phyloP scores from a whole-genome alignment of 1,284 basidiomycete species.

The Cutaneotrichosporon sp. region DNA sequence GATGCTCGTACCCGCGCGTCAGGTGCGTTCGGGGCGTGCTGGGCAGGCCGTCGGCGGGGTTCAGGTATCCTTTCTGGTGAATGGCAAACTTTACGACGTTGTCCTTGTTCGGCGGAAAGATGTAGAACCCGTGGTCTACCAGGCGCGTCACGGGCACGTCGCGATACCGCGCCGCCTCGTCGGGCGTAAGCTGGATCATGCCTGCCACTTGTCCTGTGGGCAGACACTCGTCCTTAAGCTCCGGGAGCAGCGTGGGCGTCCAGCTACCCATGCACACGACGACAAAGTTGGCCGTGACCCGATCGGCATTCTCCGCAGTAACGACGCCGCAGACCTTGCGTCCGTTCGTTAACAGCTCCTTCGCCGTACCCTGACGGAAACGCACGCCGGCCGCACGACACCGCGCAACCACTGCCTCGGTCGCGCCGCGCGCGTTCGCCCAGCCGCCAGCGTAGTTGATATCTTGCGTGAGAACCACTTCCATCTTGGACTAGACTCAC shows the following conservation, averaged over 20 bases:
- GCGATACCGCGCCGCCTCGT: conserved; percentile 59
- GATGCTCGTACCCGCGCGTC: conserved; percentile 3
- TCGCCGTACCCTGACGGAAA: conserved; percentile 10
- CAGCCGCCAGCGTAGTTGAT: conserved; percentile 73
- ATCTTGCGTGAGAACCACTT: conserved; percentile 31
- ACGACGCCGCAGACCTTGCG: conserved; percentile 55
- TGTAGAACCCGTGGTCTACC: conserved; percentile 63
- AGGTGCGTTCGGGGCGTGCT: conserved; percentile 11
- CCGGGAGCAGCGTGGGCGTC: conserved; percentile 23
- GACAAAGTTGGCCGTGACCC: conserved; percentile 27
- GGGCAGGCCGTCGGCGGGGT: conserved; percentile 18
- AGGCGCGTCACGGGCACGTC: conserved; percentile 65
- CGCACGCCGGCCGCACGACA: conserved; percentile 13
- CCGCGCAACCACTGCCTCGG: conserved; percentile 43
- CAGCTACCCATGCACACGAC: conserved; percentile 40
- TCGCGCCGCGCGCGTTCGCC: conserved; percentile 65
- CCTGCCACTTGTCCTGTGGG: conserved; percentile 59
- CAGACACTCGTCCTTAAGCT: conserved; percentile 13
- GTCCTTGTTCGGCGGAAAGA: conserved; percentile 55
- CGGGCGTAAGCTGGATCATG: conserved; percentile 60
- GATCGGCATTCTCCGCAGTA: conserved; percentile 51
- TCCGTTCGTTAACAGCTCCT: conserved; percentile 11
- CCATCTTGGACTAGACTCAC: conserved; percentile 1
- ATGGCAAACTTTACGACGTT: conserved; percentile 43
- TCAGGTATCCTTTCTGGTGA: conserved; percentile 34